These are phyloP conservation scores for Soucietia sequanensis DNA, from an alignment of 805 yeast species.

Conservation along the genomic window DNA sequence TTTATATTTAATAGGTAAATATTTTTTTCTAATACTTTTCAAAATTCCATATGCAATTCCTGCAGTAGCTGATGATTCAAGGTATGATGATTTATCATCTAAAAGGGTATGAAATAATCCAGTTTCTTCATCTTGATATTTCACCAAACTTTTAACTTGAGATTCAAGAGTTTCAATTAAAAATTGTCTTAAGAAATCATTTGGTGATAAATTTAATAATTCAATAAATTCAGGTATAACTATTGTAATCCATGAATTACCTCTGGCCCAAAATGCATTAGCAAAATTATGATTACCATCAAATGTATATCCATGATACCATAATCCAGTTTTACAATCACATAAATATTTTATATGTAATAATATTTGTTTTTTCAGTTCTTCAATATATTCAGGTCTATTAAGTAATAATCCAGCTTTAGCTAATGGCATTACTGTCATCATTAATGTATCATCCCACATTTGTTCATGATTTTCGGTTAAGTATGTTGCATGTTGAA, in stretches of 20 bases:
- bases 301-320: conserved; percentile 33
- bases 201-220: conserved; percentile 21
- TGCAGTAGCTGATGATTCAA: conserved; percentile 34
- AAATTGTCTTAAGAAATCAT: conserved; percentile 25
- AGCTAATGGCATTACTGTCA: conserved; percentile 36
- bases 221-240: conserved; percentile 36
- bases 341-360: conserved; percentile 28
- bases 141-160: conserved; percentile 24
- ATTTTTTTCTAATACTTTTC: conserved; percentile 26
- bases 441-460: conserved; percentile 34
- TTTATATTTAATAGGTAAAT: conserved; percentile 19
- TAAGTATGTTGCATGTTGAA: conserved; percentile 33
- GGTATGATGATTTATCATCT: conserved; percentile 26
- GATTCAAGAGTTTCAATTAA: conserved; percentile 26
- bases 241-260: conserved; percentile 36
- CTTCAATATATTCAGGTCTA: conserved; percentile 30
- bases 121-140: conserved; percentile 21
- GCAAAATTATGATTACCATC: conserved; percentile 23
- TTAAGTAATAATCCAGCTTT: conserved; percentile 27
- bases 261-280: conserved; percentile 35
- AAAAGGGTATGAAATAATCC: conserved; percentile 35
- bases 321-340: conserved; percentile 29
- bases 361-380: conserved; percentile 31
- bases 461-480: conserved; percentile 26
- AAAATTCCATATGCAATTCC: conserved; percentile 37